Evolutionary conservation across 192 early-diverging fungal species (phyloP), one percentile per base, ranked within the genome.

Genomic region (Phlyctochytrium planicorne): DNA sequence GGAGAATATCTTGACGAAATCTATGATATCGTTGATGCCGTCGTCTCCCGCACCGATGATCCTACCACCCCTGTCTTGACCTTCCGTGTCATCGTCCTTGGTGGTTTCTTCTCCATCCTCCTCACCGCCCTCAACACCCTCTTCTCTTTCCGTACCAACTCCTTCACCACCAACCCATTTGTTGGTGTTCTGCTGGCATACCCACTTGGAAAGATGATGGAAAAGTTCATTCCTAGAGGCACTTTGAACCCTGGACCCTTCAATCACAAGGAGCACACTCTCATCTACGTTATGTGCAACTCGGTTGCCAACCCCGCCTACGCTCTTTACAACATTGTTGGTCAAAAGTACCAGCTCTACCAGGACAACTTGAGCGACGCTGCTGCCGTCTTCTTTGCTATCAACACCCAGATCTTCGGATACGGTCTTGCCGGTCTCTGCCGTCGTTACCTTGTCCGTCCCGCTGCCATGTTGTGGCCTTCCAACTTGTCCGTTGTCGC

Each of bases 391-490:
- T 27, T 30, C 0, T 74, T 74, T 27, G 53, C 37, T 37, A 23
- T 63, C 30, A 55, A 62, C 0, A 69, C 91, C 62, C 82, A 87
- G 67, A 66, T 86, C 60, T 72, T 91, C 74, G 87, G 86, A 34
- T 88, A 82, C 57, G 84, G 87, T 53, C 71, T 89, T 71, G 88
- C 87, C 57, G 92, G 87, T 62, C 76, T 88, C 25, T 81, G 77
- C 60, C 87, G 91, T 33, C 80, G 84, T 23, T 92, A 87, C 76
- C 82, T 96, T 17, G 93, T 96, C 1, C 86, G 90, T 34, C 93
- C 93, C 17, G 79, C 90, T 1, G 78, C 87, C 4, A 94, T 96
- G 93, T 81, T 93, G 35, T 96, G 91, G 91, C 93, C 93, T 10
- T 62, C 79, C 2, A 89, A 84, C 60, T 78, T 95, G 34, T 81